Evolutionary conservation across 116 monocot genomes (phyloP).

Genomic region (Cymodocea nodosa): DNA sequence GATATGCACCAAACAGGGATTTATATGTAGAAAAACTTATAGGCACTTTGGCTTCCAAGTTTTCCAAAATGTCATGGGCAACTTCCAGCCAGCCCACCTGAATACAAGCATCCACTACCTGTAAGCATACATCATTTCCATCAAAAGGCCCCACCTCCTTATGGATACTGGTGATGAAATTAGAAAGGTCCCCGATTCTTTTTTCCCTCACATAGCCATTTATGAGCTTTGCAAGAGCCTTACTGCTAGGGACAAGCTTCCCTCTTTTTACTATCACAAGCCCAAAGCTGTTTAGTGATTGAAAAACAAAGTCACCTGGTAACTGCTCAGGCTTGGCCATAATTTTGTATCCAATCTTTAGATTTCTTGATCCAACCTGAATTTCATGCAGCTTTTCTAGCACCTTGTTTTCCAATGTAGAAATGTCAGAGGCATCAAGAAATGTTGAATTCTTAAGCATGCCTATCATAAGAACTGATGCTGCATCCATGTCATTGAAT

Average conservation of each 20-base stretch:
- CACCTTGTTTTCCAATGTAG: background rate
- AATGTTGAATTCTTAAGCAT: conserved; percentile 21
- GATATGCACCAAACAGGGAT: conserved; percentile 48
- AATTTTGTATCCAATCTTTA: conserved; percentile 38
- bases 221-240: conserved; percentile 64
- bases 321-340: conserved; percentile 25
- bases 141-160: conserved; percentile 15
- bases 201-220: conserved; percentile 42
- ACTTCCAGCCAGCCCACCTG: conserved; percentile 62
- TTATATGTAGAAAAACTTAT: conserved; percentile 20
- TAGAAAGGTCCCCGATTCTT: conserved; percentile 37
- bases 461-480: conserved; percentile 43
- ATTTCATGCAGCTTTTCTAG: conserved; percentile 19
- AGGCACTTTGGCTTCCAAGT: conserved; percentile 37
- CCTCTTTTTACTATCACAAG: conserved; percentile 36
- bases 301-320: conserved; percentile 31
- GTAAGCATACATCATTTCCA: conserved; percentile 19
- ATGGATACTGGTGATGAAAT: conserved; percentile 31
- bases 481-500: conserved; percentile 69
- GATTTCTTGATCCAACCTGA: conserved; percentile 64
- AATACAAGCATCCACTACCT: conserved; percentile 53
- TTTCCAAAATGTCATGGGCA: conserved; percentile 86
- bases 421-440: conserved; percentile 5
- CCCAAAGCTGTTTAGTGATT: conserved; percentile 10
- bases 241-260: conserved; percentile 45